These are phyloP conservation scores for Geranomyces michiganensis DNA, from an alignment of 192 early-diverging fungal genomes.

Conservation along the genomic window DNA sequence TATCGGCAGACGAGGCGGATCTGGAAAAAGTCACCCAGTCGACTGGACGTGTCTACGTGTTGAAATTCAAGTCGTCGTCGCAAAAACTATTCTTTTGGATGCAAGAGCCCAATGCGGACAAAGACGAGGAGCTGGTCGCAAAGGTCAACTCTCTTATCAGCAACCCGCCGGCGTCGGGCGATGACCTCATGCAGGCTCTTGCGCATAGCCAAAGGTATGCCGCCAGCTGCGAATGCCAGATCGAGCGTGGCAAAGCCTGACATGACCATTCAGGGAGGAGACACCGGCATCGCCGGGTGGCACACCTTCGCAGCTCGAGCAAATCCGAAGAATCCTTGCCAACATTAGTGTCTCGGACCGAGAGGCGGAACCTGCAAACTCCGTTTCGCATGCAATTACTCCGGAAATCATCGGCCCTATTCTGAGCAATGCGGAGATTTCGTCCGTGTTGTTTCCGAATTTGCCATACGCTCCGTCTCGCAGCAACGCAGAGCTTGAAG, in stretches of 20 bases:
- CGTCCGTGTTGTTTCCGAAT: constrained; percentile 30
- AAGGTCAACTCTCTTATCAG: constrained; percentile 32
- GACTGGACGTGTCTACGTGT: constrained; percentile 74
- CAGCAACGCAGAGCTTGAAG: constrained; percentile 29
- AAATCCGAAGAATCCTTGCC: constrained; percentile 15
- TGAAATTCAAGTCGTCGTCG: constrained; percentile 79
- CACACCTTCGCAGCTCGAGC: constrained; percentile 26
- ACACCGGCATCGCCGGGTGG: constrained; percentile 5
- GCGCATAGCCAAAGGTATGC: background rate
- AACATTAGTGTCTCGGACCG: constrained; percentile 26
- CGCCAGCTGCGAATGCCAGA: too few species aligned
- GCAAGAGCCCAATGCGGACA: constrained; percentile 66
- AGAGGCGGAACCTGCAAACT: background rate
- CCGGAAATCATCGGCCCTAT: constrained; percentile 31
- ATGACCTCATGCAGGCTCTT: background rate
- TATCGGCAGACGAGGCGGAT: constrained; percentile 70
- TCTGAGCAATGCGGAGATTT: constrained; percentile 34
- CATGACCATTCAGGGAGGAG: background rate
- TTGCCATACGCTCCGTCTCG: constrained; percentile 24
- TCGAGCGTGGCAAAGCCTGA: too few species aligned
- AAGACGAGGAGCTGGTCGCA: constrained; percentile 59
- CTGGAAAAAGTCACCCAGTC: constrained; percentile 59
- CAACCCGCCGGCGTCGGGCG: constrained; percentile 25
- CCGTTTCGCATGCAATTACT: constrained; percentile 22
- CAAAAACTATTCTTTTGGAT: constrained; percentile 85